Conservation (phyloP, 108 stramenopile species). For the Mayamaea pseudoterrestris region DNA sequence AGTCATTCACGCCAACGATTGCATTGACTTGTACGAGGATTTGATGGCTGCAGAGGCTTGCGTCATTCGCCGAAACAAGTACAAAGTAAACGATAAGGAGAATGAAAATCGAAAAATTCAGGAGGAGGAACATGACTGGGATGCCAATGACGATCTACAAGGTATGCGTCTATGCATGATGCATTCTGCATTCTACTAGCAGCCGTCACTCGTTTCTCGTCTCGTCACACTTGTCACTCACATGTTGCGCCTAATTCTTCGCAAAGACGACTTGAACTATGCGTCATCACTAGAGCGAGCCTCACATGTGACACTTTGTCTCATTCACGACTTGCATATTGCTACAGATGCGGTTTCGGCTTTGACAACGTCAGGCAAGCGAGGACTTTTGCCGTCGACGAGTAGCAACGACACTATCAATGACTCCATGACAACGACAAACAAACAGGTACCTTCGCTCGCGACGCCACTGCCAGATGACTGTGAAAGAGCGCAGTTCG, state of each 20-base stretch:
- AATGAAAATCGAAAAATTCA: neutral
- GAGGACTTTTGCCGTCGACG: no score
- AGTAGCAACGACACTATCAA: slow-evolving; percentile 1
- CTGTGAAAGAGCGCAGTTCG: slow-evolving; percentile 65
- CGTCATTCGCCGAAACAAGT: slow-evolving; percentile 23
- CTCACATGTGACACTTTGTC: slow-evolving; percentile 53
- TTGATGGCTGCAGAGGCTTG: slow-evolving; percentile 53
- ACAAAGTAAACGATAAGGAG: neutral
- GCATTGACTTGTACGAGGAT: slow-evolving; percentile 59
- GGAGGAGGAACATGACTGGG: neutral
- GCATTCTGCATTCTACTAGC: no score
- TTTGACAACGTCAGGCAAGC: no score
- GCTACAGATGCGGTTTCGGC: slow-evolving; percentile 42
- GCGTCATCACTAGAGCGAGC: slow-evolving; percentile 60
- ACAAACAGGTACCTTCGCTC: slow-evolving; percentile 19
- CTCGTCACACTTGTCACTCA: neutral
- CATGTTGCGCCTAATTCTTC: neutral
- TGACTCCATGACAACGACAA: slow-evolving; percentile 25
- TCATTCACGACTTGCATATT: slow-evolving; percentile 52
- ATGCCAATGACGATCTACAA: neutral
- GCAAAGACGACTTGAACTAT: slow-evolving; percentile 1
- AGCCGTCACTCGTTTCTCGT: no score
- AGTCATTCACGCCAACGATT: slow-evolving; percentile 36
- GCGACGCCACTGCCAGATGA: slow-evolving; percentile 24
- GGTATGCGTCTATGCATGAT: no score